Percentiles rank a stretch among this genome's conserved stretches.
phyloP scores from a whole-genome alignment of 495 filamentous ascomycete genomes.

The Emericellopsis terricola region DNA sequence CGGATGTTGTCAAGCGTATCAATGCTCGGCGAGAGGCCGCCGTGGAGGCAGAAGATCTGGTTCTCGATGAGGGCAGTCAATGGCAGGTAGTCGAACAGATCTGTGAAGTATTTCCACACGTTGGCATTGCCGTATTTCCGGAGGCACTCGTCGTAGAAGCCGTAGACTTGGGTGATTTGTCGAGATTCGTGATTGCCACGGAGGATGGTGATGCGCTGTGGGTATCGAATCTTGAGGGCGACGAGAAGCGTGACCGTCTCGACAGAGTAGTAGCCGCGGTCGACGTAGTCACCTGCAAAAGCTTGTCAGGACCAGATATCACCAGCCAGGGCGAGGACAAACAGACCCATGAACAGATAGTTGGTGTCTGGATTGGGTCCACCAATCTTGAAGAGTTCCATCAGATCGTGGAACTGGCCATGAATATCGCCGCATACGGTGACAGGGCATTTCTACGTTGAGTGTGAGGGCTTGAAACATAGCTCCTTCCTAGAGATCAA shows the following conservation, averaged over 20 bases:
- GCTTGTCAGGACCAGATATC: constrained; percentile 1
- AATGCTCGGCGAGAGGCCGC: constrained; percentile 87
- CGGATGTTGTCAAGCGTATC: constrained; percentile 97
- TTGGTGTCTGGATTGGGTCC: constrained; percentile 87
- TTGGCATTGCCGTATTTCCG: constrained; percentile 98
- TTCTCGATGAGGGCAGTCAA: constrained; percentile 98
- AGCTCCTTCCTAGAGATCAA: neutral
- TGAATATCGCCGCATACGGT: constrained; percentile 91
- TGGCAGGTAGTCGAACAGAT: constrained; percentile 96
- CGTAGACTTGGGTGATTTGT: constrained; percentile 95
- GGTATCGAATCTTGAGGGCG: constrained; percentile 89
- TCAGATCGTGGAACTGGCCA: constrained; percentile 84
- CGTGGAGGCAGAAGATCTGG: constrained; percentile 99
- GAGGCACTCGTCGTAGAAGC: constrained; percentile 94
- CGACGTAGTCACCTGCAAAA: constrained; percentile 73
- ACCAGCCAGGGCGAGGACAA: neutral
- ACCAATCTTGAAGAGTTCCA: constrained; percentile 89
- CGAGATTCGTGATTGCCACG: constrained; percentile 95
- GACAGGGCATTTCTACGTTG: constrained; percentile 69
- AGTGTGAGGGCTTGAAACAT: constrained; percentile 10
- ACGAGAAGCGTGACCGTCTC: constrained; percentile 91
- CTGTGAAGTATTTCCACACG: constrained; percentile 99
- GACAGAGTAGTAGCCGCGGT: constrained; percentile 92
- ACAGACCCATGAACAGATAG: constrained; percentile 85
- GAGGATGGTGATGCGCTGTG: constrained; percentile 89